A percentile compares a stretch with the other conserved stretches of the same genome.
phyloP scores from a whole-genome alignment of 106 monocot genomes.

The Dioscorea dumetorum region DNA sequence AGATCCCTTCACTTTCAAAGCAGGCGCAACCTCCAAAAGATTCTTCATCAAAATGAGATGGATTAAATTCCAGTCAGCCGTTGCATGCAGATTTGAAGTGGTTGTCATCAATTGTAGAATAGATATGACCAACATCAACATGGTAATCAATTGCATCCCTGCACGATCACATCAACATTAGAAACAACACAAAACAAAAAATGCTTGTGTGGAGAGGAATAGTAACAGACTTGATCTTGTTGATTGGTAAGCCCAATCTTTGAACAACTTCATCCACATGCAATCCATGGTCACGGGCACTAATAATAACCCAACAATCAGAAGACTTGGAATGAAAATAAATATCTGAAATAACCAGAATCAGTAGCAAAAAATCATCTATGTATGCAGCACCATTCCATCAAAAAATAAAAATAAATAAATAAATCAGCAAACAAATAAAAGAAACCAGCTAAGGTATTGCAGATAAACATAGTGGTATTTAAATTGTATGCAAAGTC shows the following conservation, averaged over 20 bases:
- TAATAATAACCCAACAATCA: constrained; percentile 5
- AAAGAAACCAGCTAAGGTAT: too few species aligned
- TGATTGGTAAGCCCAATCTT: constrained; percentile 27
- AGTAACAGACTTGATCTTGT: constrained; percentile 40
- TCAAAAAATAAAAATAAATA: too few species aligned
- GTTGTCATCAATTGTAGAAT: constrained; percentile 79
- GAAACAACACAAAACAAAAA: background rate
- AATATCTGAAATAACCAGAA: too few species aligned
- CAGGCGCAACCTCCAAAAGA: too few species aligned
- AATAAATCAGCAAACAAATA: too few species aligned
- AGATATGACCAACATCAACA: constrained; percentile 68
- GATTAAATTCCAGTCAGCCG: constrained; percentile 20
- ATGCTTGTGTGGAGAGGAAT: background rate
- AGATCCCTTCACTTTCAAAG: too few species aligned
- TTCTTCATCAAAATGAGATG: background rate
- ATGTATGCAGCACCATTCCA: too few species aligned
- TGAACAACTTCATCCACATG: constrained; percentile 61
- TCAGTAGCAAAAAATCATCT: too few species aligned
- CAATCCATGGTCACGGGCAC: constrained; percentile 52
- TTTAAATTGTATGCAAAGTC: too few species aligned
- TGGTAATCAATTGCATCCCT: constrained; percentile 69
- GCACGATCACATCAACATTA: constrained; percentile 1
- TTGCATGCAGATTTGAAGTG: constrained; percentile 68
- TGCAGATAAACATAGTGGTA: too few species aligned
- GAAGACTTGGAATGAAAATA: too few species aligned